These are phyloP conservation scores for Sporothrix globosa DNA, from an alignment of 2,329 filamentous ascomycete species.

Conservation along the genomic window DNA sequence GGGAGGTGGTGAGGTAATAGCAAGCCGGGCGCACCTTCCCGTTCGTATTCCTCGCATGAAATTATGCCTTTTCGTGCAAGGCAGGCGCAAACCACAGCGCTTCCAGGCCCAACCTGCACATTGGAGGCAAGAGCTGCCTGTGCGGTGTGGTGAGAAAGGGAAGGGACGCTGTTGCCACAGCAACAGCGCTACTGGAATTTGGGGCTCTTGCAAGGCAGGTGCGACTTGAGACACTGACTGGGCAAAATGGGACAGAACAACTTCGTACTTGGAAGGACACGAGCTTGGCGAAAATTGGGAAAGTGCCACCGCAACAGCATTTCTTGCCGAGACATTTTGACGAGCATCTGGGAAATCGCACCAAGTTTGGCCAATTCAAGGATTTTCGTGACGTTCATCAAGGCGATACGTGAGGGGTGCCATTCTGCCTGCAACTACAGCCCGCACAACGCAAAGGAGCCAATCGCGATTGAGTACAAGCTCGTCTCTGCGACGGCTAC, in stretches of 20 bases:
- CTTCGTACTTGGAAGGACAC: background rate
- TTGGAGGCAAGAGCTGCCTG: slow-evolving; percentile 10
- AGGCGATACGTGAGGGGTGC: background rate
- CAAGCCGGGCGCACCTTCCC: slow-evolving; percentile 10
- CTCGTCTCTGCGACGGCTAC: background rate
- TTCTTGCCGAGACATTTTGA: slow-evolving; percentile 21
- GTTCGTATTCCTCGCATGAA: slow-evolving; percentile 5
- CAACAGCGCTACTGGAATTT: slow-evolving; percentile 23
- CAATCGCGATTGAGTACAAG: too few species aligned
- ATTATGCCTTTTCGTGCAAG: background rate
- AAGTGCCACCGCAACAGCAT: slow-evolving; percentile 21
- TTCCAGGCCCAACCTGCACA: slow-evolving; percentile 11
- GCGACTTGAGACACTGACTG: background rate
- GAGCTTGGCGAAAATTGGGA: slow-evolving; percentile 11
- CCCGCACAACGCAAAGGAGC: background rate
- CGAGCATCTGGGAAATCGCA: background rate
- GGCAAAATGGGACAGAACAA: background rate
- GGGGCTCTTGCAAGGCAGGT: slow-evolving; percentile 15
- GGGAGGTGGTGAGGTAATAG: background rate
- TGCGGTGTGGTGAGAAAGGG: slow-evolving; percentile 25
- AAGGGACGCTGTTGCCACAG: slow-evolving; percentile 25
- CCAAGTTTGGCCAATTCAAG: background rate
- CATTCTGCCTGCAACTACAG: background rate
- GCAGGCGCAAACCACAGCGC: slow-evolving; percentile 9
- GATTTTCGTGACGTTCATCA: background rate